phyloP scores from a whole-genome alignment of 306 rosid genomes.

The Pyrus betulifolia region DNA sequence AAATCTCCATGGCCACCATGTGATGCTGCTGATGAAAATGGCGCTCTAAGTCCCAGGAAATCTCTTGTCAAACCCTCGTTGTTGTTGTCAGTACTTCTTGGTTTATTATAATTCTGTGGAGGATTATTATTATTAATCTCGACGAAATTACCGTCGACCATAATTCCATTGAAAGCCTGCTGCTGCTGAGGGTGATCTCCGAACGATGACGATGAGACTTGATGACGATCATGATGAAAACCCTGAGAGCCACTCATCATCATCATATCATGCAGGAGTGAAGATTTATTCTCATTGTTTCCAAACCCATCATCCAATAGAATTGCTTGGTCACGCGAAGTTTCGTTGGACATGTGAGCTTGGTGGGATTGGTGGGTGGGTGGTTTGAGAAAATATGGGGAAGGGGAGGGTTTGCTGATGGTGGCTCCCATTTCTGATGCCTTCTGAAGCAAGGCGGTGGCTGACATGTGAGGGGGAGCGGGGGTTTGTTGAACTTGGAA shows the following conservation, averaged over 20 bases:
- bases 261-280: conserved; percentile 48
- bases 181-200: conserved; percentile 13
- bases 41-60: conserved; percentile 53
- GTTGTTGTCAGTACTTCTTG: not conserved
- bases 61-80: conserved; percentile 56
- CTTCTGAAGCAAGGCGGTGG: conserved; percentile 56
- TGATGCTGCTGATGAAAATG: conserved; percentile 10
- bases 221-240: conserved; percentile 4
- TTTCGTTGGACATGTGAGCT: conserved; percentile 12
- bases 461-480: conserved; percentile 41
- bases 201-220: conserved; percentile 10
- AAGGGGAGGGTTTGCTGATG: conserved; percentile 20
- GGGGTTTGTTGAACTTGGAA: not conserved
- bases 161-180: conserved; percentile 21
- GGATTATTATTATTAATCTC: not conserved
- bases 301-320: not conserved
- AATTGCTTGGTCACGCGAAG: not conserved
- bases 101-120: not conserved
- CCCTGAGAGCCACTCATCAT: conserved; percentile 1
- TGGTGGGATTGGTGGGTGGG: conserved; percentile 1
- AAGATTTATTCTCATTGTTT: not conserved
- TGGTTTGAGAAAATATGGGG: conserved; percentile 17
- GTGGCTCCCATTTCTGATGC: conserved; percentile 64
- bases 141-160: conserved; percentile 4
- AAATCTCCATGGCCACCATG: conserved; percentile 23